Conservation (phyloP, 1,284 basidiomycete genomes). For the Microbotryomycetes sp. region DNA sequence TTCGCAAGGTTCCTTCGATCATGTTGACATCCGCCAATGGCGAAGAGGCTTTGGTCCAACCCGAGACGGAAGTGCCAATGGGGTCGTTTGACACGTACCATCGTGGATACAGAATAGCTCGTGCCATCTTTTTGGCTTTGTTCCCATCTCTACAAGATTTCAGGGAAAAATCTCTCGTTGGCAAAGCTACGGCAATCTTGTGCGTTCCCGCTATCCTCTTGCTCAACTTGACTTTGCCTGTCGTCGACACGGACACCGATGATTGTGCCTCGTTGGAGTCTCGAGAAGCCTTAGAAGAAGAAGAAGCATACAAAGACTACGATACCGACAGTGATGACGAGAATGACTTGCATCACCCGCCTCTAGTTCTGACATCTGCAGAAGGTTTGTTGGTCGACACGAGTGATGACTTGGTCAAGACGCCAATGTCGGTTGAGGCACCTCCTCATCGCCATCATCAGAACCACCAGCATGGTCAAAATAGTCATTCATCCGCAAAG, state of each 20-base stretch:
- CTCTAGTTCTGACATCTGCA: background rate
- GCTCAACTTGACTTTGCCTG: conserved; percentile 83
- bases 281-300: conserved; percentile 28
- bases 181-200: conserved; percentile 67
- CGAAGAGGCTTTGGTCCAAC: background rate
- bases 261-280: conserved; percentile 29
- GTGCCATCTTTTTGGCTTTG: conserved; percentile 54
- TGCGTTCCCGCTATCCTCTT: conserved; percentile 79
- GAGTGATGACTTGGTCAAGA: conserved; percentile 3
- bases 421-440: background rate
- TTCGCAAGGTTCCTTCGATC: conserved; percentile 32
- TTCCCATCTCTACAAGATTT: conserved; percentile 84
- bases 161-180: conserved; percentile 61
- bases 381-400: conserved; percentile 2
- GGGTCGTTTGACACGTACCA: background rate
- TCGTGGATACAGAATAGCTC: conserved; percentile 46
- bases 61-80: background rate
- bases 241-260: conserved; percentile 55
- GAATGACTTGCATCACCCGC: conserved; percentile 16
- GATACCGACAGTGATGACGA: conserved; percentile 30
- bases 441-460: conserved; percentile 32
- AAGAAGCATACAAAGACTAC: conserved; percentile 41
- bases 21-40: conserved; percentile 20
- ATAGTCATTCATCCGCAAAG: background rate
- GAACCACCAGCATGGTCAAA: conserved; percentile 39